Conservation (phyloP, 2,329 filamentous ascomycete genomes). For the Hymenoscyphus fructigenus region DNA sequence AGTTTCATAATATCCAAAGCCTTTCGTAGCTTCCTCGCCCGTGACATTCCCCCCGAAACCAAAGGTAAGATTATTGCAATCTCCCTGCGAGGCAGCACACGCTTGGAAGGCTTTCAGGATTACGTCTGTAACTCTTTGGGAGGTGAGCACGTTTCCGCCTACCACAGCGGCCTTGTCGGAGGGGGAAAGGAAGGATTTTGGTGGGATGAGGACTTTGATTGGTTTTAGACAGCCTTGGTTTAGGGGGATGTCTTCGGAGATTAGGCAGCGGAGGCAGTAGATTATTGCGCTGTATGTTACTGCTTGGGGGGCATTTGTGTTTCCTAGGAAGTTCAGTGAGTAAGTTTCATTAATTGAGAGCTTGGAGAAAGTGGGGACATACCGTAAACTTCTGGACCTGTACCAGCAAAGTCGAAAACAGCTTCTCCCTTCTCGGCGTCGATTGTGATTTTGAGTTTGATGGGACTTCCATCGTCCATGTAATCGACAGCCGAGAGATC, state of each 20-base stretch:
- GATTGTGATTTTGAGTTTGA: slow-evolving; percentile 72
- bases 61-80: slow-evolving; percentile 84
- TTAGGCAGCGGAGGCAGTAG: slow-evolving; percentile 79
- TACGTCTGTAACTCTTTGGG: slow-evolving; percentile 79
- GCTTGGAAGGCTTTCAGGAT: slow-evolving; percentile 78
- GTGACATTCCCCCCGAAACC: slow-evolving; percentile 67
- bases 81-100: slow-evolving; percentile 76
- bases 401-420: slow-evolving; percentile 75
- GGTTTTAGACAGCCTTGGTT: slow-evolving; percentile 84
- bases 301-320: slow-evolving; percentile 78
- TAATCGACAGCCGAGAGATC: slow-evolving; percentile 75
- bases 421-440: slow-evolving; percentile 72
- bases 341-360: not conserved
- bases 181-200: slow-evolving; percentile 71
- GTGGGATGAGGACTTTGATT: slow-evolving; percentile 71
- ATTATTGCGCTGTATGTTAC: slow-evolving; percentile 84
- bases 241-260: slow-evolving; percentile 77
- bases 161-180: slow-evolving; percentile 78
- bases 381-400: slow-evolving; percentile 68
- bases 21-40: slow-evolving; percentile 48
- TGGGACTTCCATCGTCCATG: slow-evolving; percentile 85
- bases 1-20: slow-evolving; percentile 86
- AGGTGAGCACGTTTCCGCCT: slow-evolving; percentile 78
- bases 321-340: slow-evolving; percentile 48
- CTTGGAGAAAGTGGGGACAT: not conserved